These are phyloP conservation scores for Cyberlindnera suaveolens DNA, from an alignment of 805 yeast genomes.

Conservation along the genomic window DNA sequence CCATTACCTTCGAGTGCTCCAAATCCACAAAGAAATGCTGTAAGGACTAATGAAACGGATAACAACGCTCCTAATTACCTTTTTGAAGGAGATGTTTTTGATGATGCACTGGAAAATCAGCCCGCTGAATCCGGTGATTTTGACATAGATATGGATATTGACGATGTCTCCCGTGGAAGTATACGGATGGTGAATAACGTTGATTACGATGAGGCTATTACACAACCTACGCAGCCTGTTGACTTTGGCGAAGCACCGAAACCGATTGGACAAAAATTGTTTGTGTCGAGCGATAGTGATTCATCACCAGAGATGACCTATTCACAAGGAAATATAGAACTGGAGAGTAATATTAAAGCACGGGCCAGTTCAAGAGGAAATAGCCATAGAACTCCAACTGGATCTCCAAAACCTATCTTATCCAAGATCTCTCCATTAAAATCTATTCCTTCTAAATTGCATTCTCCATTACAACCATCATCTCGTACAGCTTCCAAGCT, in stretches of 20 bases:
- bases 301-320: constrained; percentile 5
- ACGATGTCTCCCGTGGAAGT: constrained; percentile 20
- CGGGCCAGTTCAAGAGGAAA: constrained; percentile 5
- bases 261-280: constrained; percentile 13
- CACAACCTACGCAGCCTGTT: not conserved
- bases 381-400: not conserved
- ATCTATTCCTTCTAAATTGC: constrained; percentile 4
- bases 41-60: not conserved
- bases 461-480: constrained; percentile 10
- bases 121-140: constrained; percentile 9
- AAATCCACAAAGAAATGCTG: not conserved
- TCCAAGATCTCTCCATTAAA: constrained; percentile 8
- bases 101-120: constrained; percentile 19
- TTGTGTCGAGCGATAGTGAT: constrained; percentile 10
- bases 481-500: not conserved
- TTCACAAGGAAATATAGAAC: constrained; percentile 12
- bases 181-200: constrained; percentile 12
- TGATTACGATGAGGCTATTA: not conserved
- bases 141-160: constrained; percentile 24
- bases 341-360: constrained; percentile 18
- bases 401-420: constrained; percentile 2
- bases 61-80: constrained; percentile 4
- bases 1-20: not conserved
- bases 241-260: not conserved
- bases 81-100: constrained; percentile 17